Base-by-base conservation (phyloP, 2,329 filamentous ascomycete species). In the Calonectria pteridis region DNA sequence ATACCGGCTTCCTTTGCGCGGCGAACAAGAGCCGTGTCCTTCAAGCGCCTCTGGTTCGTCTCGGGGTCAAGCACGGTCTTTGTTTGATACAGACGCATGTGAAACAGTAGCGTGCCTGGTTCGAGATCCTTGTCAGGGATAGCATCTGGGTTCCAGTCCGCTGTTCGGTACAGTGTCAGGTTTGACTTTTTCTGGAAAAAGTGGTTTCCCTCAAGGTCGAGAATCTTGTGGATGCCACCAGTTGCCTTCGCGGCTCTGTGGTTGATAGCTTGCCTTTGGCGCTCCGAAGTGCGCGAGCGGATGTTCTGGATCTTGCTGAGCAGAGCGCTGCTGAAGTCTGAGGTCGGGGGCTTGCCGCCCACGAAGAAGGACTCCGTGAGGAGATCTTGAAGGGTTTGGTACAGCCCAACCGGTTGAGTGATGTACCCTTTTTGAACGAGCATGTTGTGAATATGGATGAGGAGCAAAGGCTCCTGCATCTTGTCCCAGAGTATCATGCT, bases 401-500 rank as follows among this genome's bases (percentile, higher is more conserved):
- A 87, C 5, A 88, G 49, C 1, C 78, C 81, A 1, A 87, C 67
- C 1, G 80, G 78, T 33, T 81, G 31, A 2, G 65, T 72, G n/a
- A 89, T 81, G 49, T 85, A 84, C 0, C 84, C 84, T 58, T 82
- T 85, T 58, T 86, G 76, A 0, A 87, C 82, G 3, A 89, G 83
- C 84, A 88, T 87, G 77, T 88, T 88, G 80, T 89, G 84, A 7
- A 89, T 78, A 73, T 89, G 88, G 1, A 89, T 70, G 5, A 86
- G 55, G 28, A 85, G 73, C 0, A 84, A 77, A 1, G 85, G 80
- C 53, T 89, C 87, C 0, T 81, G 82, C 0, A 86, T 77, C 4
- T 58, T 69, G 13, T 88, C 87, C 84, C 84, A 87, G 7, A 13
- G 33, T 35, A 35, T 35, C 33, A 35, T 35, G 33, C 33, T 11